Base-by-base conservation (phyloP, 345 rosid species). In the Garcia nutans region DNA sequence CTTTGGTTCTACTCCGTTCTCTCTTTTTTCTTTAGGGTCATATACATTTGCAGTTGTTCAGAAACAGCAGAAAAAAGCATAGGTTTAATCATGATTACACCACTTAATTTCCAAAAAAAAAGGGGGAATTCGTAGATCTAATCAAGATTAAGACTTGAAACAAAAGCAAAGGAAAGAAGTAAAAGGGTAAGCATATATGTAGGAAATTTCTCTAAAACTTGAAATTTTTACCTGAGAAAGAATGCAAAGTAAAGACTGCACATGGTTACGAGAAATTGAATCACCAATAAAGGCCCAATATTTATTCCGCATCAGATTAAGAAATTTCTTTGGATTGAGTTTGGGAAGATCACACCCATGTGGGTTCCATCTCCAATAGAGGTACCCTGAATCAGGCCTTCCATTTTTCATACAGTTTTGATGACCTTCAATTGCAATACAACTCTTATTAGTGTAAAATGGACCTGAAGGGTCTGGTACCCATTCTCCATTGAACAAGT, bases 361-460 rank as follows among this genome's bases (percentile, higher is more conserved):
- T 0, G 83, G 83, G 5, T 24, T 73, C 83, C 83, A 81, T 22
- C 80, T 81, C 83, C 83, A 81, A 75, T 81, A 61, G 26, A 81
- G 78, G 31, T 81, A 81, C 11, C 66, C 80, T 50, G 80, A 81
- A 76, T 81, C 83, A 11, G 83, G 75, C 55, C 83, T 62, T 69
- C 83, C 83, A 77, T 81, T 81, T 69, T 58, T 81, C 80, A 81
- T 81, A 31, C 83, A 81, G 49, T 81, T 81, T 33, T 81, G 83
- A 62, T 81, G 83, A 22, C 77, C 67, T 68, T 76, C 77, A 8
- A 81, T 77, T 19, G 10, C 17, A 12, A 24, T 68, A 66, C 83
- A 81, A 22, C 71, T 76, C 72, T 47, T 44, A 56, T 81, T 76
- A 10, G 78, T 77, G 71, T 81, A 81, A 5, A 76, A 62, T 44